phyloP scores from a whole-genome alignment of 371 early-diverging fungal genomes.

The Batkoa obscura region DNA sequence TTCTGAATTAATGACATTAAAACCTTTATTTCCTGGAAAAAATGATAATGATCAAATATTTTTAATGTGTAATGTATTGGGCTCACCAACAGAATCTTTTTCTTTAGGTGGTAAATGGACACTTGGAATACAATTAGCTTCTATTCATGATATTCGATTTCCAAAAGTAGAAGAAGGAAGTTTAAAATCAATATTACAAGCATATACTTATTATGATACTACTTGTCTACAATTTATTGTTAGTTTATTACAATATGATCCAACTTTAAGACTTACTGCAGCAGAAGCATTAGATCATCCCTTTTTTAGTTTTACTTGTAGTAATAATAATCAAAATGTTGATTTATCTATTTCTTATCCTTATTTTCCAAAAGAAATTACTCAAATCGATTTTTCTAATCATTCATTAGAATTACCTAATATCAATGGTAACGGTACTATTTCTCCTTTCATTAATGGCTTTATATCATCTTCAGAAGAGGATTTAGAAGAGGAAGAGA shows the following conservation, averaged over 20 bases:
- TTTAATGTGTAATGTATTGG: constrained; percentile 41
- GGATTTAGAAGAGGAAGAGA: too few relatives aligned
- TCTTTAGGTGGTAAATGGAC: constrained; percentile 36
- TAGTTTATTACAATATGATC: constrained; percentile 82
- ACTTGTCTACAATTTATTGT: constrained; percentile 43
- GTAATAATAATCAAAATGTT: not conserved
- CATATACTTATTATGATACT: not conserved
- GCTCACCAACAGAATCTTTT: constrained; percentile 18
- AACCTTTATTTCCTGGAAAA: constrained; percentile 84
- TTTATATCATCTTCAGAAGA: not conserved
- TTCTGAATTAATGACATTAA: constrained; percentile 63
- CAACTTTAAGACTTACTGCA: constrained; percentile 69
- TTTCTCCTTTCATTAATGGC: not conserved
- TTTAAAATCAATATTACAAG: not conserved
- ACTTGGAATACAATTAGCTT: constrained; percentile 38
- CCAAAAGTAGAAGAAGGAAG: constrained; percentile 12
- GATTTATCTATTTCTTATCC: not conserved
- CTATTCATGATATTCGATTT: constrained; percentile 40
- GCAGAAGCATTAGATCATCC: constrained; percentile 69
- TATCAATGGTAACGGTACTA: not conserved
- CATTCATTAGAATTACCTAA: not conserved
- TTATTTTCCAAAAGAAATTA: not conserved
- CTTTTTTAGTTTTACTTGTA: constrained; percentile 33
- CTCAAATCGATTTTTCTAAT: not conserved
- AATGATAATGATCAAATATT: constrained; percentile 80